Percentiles rank a stretch among this genome's conserved stretches.
phyloP scores from a whole-genome alignment of 306 rosid species.

The Senna siamea region DNA sequence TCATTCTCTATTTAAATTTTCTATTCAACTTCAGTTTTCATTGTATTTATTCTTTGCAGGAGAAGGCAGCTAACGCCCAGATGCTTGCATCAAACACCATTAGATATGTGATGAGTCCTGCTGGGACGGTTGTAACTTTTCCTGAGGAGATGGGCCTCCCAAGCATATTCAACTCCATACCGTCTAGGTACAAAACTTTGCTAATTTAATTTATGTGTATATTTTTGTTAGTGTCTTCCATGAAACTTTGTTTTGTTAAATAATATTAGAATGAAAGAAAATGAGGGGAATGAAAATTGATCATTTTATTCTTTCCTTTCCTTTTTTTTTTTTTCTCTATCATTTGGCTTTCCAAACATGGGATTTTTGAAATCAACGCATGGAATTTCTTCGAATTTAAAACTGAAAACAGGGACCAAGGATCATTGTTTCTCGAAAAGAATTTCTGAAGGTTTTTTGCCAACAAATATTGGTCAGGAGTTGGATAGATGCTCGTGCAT shows the following conservation, averaged over 20 bases:
- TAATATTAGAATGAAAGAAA: background rate
- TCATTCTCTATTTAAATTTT: slow-evolving; percentile 8
- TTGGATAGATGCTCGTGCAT: slow-evolving; percentile 1
- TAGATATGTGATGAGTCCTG: slow-evolving; percentile 72
- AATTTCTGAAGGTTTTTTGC: slow-evolving; percentile 8
- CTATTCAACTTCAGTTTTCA: slow-evolving; percentile 31
- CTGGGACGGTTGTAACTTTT: slow-evolving; percentile 73
- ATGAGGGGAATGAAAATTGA: background rate
- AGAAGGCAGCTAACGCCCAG: slow-evolving; percentile 79
- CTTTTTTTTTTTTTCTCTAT: too few relatives aligned
- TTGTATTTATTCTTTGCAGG: slow-evolving; percentile 54
- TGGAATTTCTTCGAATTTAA: background rate
- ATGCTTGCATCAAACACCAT: slow-evolving; percentile 68
- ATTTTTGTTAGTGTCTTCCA: background rate
- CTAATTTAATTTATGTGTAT: background rate
- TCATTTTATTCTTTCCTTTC: background rate
- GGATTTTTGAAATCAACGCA: background rate
- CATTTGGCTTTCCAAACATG: background rate
- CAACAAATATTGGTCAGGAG: slow-evolving; percentile 8
- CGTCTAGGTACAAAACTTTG: slow-evolving; percentile 11
- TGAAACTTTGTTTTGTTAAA: background rate
- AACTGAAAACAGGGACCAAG: background rate
- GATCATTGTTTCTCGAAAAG: background rate
- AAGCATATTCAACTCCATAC: slow-evolving; percentile 52
- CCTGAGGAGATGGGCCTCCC: slow-evolving; percentile 90